Evolutionary conservation across 208 protist genomes (phyloP), one percentile per base, ranked within the genome.

Genomic region (Trypanosoma caninum): DNA sequence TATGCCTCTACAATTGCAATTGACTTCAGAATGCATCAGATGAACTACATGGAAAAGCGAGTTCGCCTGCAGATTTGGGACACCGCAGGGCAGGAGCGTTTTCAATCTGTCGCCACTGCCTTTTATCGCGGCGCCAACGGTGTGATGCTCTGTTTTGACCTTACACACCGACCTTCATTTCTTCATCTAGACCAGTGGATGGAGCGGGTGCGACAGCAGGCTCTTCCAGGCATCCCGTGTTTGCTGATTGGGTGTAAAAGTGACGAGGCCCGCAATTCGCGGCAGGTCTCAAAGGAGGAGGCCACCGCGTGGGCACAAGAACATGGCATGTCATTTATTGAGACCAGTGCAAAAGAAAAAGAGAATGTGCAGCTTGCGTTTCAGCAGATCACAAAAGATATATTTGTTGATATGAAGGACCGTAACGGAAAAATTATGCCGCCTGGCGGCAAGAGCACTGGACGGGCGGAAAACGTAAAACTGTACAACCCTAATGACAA

Each of bases 91-190:
- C 91, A 96, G 74, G 91, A 96, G 72, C 87, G 87, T 40, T 96
- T 94, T 57, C 87, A 97, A 71, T 91, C 90, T 5, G 80, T 97
- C 41, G 91, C 91, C 55, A 94, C 87, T 3, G 91, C 89, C n/a
- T 97, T 95, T 69, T 97, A 97, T 64, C 82, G 93, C 46, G 90
- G 90, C 13, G 90, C 93, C 9, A 94, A 94, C 67, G 93, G 87
- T 46, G 91, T 94, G n/a, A 66, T 99, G 58, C 76, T 99, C 6
- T 98, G 97, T 69, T 99, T 99, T 69, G 98, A 99, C 72, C 91
- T 99, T 48, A 99, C 97, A 6, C 96, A 98, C 81, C 80, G 91
- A 31, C 85, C 97, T 23, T 98, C 95, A 38, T 99, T 98, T 66
- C 59, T 87, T 28, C 97, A 97, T 72, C 89, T 98, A 16, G 95